Evolutionary conservation across 228 moss, liverwort and hornwort genomes (phyloP).

Genomic region (Sphagnum fallax): DNA sequence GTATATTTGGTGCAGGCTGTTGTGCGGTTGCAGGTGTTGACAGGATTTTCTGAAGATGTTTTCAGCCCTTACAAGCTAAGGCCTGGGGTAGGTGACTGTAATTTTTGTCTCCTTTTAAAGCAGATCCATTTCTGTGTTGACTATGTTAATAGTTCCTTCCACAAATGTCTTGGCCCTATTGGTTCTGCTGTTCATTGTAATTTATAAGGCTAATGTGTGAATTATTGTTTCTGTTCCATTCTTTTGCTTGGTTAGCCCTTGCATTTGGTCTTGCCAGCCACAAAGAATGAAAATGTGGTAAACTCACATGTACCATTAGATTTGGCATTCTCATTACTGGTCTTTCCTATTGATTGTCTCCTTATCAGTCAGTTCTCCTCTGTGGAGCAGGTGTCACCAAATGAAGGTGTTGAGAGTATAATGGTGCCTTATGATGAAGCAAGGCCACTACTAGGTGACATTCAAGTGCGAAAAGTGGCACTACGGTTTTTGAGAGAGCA

Average conservation of each 20-base stretch:
- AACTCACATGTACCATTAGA: too few species aligned
- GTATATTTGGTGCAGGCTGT: conserved; percentile 53
- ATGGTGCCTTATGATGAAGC: conserved; percentile 64
- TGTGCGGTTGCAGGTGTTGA: conserved; percentile 86
- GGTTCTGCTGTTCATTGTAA: not conserved
- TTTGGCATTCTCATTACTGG: too few species aligned
- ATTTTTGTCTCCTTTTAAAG: not conserved
- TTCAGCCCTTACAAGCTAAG: conserved; percentile 85
- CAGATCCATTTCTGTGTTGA: not conserved
- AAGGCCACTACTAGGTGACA: conserved; percentile 49
- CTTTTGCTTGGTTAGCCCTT: not conserved
- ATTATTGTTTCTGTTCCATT: not conserved
- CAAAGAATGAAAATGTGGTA: too few species aligned
- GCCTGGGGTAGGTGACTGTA: conserved; percentile 50
- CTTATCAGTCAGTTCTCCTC: too few species aligned
- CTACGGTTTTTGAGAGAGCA: conserved; percentile 77
- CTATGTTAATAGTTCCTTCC: not conserved
- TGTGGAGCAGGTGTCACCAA: conserved; percentile 56
- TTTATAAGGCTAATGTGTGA: not conserved
- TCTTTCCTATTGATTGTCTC: too few species aligned
- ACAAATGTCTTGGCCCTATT: not conserved
- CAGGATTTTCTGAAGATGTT: conserved; percentile 69
- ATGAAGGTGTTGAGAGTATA: conserved; percentile 64
- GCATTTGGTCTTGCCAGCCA: too few species aligned
- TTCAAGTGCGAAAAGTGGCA: conserved; percentile 40